Conservation (phyloP, 768 basidiomycete genomes). For the Serendipita sp. region DNA sequence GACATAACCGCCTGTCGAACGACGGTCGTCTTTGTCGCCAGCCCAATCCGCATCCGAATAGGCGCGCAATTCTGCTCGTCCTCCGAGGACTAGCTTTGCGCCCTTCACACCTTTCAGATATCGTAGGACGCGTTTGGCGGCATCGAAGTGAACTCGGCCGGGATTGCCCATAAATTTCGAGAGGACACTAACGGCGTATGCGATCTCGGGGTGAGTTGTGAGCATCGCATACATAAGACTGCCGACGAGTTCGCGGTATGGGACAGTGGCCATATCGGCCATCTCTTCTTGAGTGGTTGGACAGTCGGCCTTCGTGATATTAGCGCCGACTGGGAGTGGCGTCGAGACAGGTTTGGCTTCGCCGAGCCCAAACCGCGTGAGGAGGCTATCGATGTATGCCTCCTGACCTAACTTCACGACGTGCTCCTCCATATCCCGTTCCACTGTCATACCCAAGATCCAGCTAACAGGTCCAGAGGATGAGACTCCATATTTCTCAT, state of each 20-base stretch:
- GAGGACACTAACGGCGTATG: constrained; percentile 16
- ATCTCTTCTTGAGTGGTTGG: neutral
- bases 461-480: neutral
- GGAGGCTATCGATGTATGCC: neutral
- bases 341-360: neutral
- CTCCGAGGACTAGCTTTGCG: neutral
- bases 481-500: neutral
- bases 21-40: neutral
- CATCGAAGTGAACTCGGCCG: neutral
- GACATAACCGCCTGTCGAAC: constrained; percentile 9
- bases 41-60: constrained; percentile 6
- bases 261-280: neutral
- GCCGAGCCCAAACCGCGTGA: neutral
- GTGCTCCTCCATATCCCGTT: neutral
- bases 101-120: neutral
- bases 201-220: constrained; percentile 19
- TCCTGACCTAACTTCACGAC: neutral
- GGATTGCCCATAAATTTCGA: neutral
- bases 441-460: neutral
- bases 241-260: constrained; percentile 15
- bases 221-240: constrained; percentile 19
- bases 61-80: neutral
- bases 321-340: no score
- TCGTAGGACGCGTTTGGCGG: neutral
- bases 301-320: neutral